Evolutionary conservation across 2,329 filamentous ascomycete species (phyloP), one percentile per base, ranked within the genome.

Genomic region (Trichoderma simmonsii): DNA sequence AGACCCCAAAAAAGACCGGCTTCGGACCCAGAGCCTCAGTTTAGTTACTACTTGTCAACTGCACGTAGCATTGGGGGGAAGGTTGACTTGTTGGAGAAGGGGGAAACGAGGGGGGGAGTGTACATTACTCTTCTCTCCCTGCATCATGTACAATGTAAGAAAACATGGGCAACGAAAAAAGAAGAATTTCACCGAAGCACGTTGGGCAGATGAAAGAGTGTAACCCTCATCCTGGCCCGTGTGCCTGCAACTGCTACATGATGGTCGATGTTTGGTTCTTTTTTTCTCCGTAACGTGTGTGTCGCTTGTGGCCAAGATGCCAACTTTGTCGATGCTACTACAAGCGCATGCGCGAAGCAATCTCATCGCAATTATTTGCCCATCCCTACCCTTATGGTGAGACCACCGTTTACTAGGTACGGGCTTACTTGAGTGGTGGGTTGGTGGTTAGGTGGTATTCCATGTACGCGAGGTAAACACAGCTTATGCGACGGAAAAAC

Each of bases 211-310:
- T 62, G 57, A 28, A 51, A 61, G 56, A 36, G 57, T 62, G 66
- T 48, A 62, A 62, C 66, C 28, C 36, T 48, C 57, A 36, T 18
- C 66, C 66, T 54, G 34, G 66, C 28, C 18, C n/a, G 63, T 15
- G 63, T 48, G 26, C 32, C 51, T 68, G 65, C 56, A 60, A 59
- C 54, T 60, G 56, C 65, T 59, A 68, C 54, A 26, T 34, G 43
- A 36, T 32, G 51, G 36, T n/a, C 21, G 21, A n/a, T 34, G 26
- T 36, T n/a, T 36, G n/a, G 30, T 21, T 28, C 30, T 26, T 21
- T 21, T 70, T 61, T 62, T 62, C 39, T 54, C 66, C 56, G 57
- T 62, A 70, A 70, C 57, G 66, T 61, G 66, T 59, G 48, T 70
- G 28, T 62, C 57, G 66, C 57, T 62, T 61, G 36, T n/a, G 21